Evolutionary conservation across 2,329 filamentous ascomycete species (phyloP).

Genomic region (Colletotrichum sp.): DNA sequence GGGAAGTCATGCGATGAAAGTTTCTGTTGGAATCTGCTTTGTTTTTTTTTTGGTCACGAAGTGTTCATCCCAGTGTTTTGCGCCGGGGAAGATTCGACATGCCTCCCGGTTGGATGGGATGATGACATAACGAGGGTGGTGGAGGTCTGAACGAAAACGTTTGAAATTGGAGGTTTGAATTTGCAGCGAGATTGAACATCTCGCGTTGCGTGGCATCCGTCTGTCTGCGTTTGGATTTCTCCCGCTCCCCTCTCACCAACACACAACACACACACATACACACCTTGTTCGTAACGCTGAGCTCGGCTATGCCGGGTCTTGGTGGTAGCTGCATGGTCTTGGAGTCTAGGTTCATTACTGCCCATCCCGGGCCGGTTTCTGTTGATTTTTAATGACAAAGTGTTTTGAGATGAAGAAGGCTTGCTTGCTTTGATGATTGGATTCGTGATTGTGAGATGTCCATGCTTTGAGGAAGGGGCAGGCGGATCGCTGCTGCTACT

Average conservation of each 20-base stretch:
- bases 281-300: neutral
- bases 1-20: neutral
- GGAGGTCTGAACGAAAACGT: neutral
- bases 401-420: neutral
- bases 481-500: too few relatives aligned
- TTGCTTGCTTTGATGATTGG: neutral
- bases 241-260: neutral
- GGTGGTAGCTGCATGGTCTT: neutral
- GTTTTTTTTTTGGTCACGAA: neutral
- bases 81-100: neutral
- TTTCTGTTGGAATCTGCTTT: neutral
- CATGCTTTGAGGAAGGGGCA: neutral
- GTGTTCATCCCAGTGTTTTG: neutral
- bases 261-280: neutral
- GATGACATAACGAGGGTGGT: neutral
- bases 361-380: neutral
- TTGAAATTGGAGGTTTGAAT: neutral
- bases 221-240: neutral
- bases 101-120: neutral
- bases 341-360: neutral
- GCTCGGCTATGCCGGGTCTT: neutral
- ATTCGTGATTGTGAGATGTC: neutral
- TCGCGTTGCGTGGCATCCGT: neutral
- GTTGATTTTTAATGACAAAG: neutral
- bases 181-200: neutral